These are phyloP conservation scores for Chenopodium formosanum DNA, from an alignment of 148 eudicot genomes.

Conservation along the genomic window DNA sequence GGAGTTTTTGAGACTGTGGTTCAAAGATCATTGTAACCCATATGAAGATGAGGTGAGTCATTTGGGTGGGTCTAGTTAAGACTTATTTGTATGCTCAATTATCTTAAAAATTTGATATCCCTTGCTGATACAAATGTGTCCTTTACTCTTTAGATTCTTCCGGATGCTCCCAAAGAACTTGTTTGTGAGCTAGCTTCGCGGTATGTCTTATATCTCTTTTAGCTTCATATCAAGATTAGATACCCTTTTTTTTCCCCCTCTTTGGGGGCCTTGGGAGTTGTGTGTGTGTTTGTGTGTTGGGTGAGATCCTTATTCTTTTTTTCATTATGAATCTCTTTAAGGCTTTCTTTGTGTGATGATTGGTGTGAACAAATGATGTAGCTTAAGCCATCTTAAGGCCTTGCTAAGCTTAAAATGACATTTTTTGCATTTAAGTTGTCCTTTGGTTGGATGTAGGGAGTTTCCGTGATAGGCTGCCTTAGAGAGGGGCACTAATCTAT, in stretches of 20 bases:
- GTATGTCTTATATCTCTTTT: slow-evolving; percentile 38
- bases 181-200: slow-evolving; percentile 92
- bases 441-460: neutral
- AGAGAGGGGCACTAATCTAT: no score
- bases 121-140: neutral
- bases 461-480: neutral
- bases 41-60: slow-evolving; percentile 76
- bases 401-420: neutral
- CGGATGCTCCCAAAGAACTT: slow-evolving; percentile 92
- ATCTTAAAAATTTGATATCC: neutral
- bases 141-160: slow-evolving; percentile 56
- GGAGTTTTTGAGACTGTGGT: slow-evolving; percentile 99
- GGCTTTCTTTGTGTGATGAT: neutral
- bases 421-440: neutral
- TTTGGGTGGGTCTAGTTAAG: neutral
- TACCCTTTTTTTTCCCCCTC: neutral
- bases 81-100: neutral
- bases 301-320: neutral
- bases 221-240: neutral
- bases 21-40: slow-evolving; percentile 85
- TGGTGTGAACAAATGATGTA: neutral
- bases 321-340: neutral
- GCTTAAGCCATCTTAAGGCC: neutral
- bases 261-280: neutral
- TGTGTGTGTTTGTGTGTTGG: no score